These are phyloP conservation scores for Candida verbasci DNA, from an alignment of 805 yeast genomes.

Conservation along the genomic window DNA sequence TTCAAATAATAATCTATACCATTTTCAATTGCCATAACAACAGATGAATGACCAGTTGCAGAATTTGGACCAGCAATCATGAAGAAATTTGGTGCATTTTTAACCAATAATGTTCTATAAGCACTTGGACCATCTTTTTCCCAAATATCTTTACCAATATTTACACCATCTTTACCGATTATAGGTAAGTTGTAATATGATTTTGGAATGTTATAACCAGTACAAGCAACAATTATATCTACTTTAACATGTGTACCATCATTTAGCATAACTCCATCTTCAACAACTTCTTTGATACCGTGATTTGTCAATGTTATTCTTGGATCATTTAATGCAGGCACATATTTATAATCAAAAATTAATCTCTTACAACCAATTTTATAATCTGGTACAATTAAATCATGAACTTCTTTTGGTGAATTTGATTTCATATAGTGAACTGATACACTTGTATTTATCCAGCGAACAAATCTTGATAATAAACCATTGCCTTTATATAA, in stretches of 20 bases:
- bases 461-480: slow-evolving; percentile 22
- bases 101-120: slow-evolving; percentile 29
- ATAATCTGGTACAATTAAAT: slow-evolving; percentile 27
- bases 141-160: slow-evolving; percentile 22
- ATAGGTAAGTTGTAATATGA: slow-evolving; percentile 15
- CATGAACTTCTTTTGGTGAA: slow-evolving; percentile 31
- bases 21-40: slow-evolving; percentile 35
- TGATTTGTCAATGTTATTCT: slow-evolving; percentile 18
- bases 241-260: slow-evolving; percentile 25
- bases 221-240: slow-evolving; percentile 39
- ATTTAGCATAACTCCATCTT: slow-evolving; percentile 23
- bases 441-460: slow-evolving; percentile 17
- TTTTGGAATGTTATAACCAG: slow-evolving; percentile 30
- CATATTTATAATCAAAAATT: slow-evolving; percentile 34
- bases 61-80: slow-evolving; percentile 38
- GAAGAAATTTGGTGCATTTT: slow-evolving; percentile 32
- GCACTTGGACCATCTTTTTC: slow-evolving; percentile 24
- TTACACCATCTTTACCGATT: slow-evolving; percentile 22
- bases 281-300: slow-evolving; percentile 22
- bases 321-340: slow-evolving; percentile 29
- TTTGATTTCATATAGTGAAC: slow-evolving; percentile 21
- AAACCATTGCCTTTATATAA: slow-evolving; percentile 26
- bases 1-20: slow-evolving; percentile 19
- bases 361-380: slow-evolving; percentile 41
- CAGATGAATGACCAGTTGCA: slow-evolving; percentile 41